A percentile compares a stretch with the other conserved stretches of the same genome.
phyloP scores from a whole-genome alignment of 2,329 filamentous ascomycete genomes.

The Fusarium subglutinans region DNA sequence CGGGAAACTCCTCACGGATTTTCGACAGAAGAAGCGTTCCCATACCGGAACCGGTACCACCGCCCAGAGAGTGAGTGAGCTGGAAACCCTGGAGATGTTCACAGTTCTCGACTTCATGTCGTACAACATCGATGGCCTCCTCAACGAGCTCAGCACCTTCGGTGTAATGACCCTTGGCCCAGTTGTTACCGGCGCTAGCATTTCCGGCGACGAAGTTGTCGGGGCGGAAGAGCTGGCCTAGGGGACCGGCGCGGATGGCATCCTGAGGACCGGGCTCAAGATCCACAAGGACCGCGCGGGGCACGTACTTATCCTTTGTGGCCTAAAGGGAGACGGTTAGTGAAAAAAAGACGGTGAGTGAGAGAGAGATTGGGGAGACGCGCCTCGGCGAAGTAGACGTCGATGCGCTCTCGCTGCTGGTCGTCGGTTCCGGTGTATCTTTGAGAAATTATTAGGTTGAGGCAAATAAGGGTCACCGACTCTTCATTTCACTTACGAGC shows the following conservation, averaged over 20 bases:
- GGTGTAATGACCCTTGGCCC: conserved; percentile 99
- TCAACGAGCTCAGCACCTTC: conserved; percentile 99
- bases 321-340: conserved; percentile 64
- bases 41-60: conserved; percentile 99
- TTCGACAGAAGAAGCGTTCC: conserved; percentile 99
- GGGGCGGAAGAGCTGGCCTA: conserved; percentile 98
- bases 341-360: not conserved
- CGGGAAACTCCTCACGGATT: conserved; percentile 99
- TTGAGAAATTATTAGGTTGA: not conserved
- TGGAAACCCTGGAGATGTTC: conserved; percentile 99
- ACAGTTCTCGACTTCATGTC: conserved; percentile 97
- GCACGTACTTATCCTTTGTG: conserved; percentile 98
- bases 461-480: conserved; percentile 2
- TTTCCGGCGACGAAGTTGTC: conserved; percentile 99
- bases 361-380: conserved; percentile 26
- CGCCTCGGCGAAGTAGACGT: conserved; percentile 93
- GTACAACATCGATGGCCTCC: conserved; percentile 96
- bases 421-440: conserved; percentile 90
- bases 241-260: conserved; percentile 95
- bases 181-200: conserved; percentile 99
- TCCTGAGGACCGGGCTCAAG: conserved; percentile 99
- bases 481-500: conserved; percentile 68
- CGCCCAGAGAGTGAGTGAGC: conserved; percentile 99
- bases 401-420: conserved; percentile 99
- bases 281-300: conserved; percentile 98